A percentile compares a stretch with the other conserved stretches of the same genome.
Conservation (phyloP, 345 rosid species). For the Populus euphratica region DNA sequence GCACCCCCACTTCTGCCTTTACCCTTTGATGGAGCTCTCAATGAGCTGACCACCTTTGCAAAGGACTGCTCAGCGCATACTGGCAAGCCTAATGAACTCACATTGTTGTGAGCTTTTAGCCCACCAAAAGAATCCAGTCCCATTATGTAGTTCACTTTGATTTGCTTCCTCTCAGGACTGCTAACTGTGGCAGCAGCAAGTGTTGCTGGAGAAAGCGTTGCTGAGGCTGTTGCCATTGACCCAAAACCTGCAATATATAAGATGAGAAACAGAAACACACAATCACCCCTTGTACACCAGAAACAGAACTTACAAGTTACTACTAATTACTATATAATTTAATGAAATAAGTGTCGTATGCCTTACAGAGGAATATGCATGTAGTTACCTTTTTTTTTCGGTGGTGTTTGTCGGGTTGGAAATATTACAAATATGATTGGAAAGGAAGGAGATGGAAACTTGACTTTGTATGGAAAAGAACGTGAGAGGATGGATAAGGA, state of each 20-base stretch:
- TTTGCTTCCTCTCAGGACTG: constrained; percentile 21
- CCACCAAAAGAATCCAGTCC: constrained; percentile 42
- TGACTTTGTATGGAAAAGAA: constrained; percentile 1
- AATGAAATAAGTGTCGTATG: not conserved
- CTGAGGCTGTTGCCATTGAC: constrained; percentile 39
- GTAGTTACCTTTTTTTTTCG: not conserved
- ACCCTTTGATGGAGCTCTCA: constrained; percentile 21
- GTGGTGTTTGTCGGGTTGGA: not conserved
- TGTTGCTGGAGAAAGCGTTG: constrained; percentile 18
- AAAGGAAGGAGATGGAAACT: not conserved
- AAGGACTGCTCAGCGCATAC: constrained; percentile 37
- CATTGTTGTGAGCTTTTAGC: constrained; percentile 42
- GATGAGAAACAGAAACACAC: not conserved
- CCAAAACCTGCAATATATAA: not conserved
- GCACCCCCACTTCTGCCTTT: constrained; percentile 37
- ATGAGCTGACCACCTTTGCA: constrained; percentile 31
- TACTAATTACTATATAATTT: not conserved
- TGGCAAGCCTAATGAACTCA: constrained; percentile 38
- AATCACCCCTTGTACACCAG: not conserved
- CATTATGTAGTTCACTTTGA: constrained; percentile 27
- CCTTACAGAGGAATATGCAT: not conserved
- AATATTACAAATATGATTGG: not conserved
- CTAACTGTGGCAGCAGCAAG: constrained; percentile 18
- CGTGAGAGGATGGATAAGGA: constrained; percentile 5
- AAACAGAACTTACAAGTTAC: not conserved